Percentiles rank a stretch among this genome's conserved stretches.
phyloP scores from a whole-genome alignment of 148 eudicot species.

The Nepenthes gracilis region DNA sequence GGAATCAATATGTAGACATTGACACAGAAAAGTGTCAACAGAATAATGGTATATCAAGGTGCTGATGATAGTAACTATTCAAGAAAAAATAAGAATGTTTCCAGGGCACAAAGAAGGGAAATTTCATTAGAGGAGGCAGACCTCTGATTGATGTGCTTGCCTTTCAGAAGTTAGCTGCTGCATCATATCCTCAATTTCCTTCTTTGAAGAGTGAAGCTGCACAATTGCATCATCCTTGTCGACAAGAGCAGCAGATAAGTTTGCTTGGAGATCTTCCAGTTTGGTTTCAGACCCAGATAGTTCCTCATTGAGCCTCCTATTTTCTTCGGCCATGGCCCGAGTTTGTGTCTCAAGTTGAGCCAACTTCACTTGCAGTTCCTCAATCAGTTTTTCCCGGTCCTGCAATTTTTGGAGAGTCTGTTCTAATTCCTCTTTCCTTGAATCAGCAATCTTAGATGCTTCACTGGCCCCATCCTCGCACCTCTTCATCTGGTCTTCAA shows the following conservation, averaged over 20 bases:
- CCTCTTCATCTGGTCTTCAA: conserved; percentile 32
- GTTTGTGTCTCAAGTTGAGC: conserved; percentile 25
- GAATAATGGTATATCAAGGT: not conserved
- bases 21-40: not conserved
- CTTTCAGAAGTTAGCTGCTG: conserved; percentile 52
- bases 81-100: not conserved
- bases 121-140: conserved; percentile 6
- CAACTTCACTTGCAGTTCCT: conserved; percentile 31
- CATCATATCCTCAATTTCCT: conserved; percentile 50
- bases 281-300: conserved; percentile 32
- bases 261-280: conserved; percentile 37
- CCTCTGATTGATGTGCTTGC: conserved; percentile 65
- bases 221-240: conserved; percentile 49
- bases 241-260: conserved; percentile 23
- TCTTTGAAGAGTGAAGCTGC: conserved; percentile 32
- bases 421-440: conserved; percentile 47
- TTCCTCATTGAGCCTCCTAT: conserved; percentile 33
- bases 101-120: not conserved
- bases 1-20: not conserved
- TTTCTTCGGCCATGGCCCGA: conserved; percentile 25
- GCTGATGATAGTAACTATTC: not conserved
- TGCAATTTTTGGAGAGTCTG: conserved; percentile 28
- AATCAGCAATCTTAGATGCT: conserved; percentile 35
- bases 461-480: conserved; percentile 38
- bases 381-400: conserved; percentile 38